These are phyloP conservation scores for Tylopilus sp. DNA, from an alignment of 1,284 basidiomycete species.

Conservation along the genomic window DNA sequence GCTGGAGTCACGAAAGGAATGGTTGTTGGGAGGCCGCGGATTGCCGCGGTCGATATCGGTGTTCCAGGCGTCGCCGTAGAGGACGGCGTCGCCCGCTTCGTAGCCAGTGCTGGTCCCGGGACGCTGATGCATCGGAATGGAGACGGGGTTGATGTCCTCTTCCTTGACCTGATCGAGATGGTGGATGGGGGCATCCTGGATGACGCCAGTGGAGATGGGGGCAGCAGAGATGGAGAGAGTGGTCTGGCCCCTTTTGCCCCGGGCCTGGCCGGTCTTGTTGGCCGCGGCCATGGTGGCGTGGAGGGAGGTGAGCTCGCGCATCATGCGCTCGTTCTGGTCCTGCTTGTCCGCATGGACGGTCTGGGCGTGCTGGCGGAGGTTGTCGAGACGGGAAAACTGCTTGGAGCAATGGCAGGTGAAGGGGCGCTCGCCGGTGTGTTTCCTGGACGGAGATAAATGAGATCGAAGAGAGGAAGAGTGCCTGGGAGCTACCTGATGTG, in stretches of 20 bases:
- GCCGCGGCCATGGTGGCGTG: conserved; percentile 88
- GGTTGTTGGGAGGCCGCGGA: conserved; percentile 51
- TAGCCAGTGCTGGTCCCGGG: conserved; percentile 79
- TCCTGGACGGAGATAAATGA: conserved; percentile 62
- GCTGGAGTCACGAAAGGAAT: conserved; percentile 78
- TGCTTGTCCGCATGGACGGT: conserved; percentile 94
- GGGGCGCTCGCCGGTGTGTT: conserved; percentile 97
- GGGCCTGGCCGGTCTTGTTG: conserved; percentile 63
- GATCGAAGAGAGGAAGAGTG: conserved; percentile 32
- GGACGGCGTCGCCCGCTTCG: conserved; percentile 62
- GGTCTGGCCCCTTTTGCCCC: conserved; percentile 53
- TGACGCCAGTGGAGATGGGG: background rate
- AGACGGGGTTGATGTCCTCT: conserved; percentile 52
- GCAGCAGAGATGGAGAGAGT: conserved; percentile 12
- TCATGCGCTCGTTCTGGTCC: conserved; percentile 92
- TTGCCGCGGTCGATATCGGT: conserved; percentile 50
- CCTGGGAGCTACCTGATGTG: conserved; percentile 83
- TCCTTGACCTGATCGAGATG: conserved; percentile 60
- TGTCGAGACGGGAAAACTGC: conserved; percentile 96
- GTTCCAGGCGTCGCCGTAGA: conserved; percentile 51
- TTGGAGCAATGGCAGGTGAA: conserved; percentile 97
- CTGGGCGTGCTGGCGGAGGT: conserved; percentile 95
- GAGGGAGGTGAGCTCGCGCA: conserved; percentile 87
- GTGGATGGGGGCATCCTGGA: conserved; percentile 27
- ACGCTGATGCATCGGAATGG: conserved; percentile 58